Percentiles rank a stretch among this genome's conserved stretches.
Conservation (phyloP, 1,284 basidiomycete species). For the Termitomyces sp. region DNA sequence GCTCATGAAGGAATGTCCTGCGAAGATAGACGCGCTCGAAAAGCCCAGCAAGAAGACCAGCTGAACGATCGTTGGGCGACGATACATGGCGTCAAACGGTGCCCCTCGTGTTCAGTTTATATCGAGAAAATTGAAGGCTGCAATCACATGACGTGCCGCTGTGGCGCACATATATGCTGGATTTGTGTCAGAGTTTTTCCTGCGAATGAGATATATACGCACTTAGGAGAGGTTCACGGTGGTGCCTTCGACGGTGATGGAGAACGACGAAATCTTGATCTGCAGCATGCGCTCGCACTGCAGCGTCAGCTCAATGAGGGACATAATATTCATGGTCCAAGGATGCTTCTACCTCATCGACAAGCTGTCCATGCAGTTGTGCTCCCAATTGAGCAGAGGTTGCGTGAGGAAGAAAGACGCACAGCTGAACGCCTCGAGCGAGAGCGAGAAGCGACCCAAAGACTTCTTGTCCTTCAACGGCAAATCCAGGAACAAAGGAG, state of each 20-base stretch:
- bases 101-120: slow-evolving; percentile 39
- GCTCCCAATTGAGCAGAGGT: not conserved
- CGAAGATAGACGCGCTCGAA: slow-evolving; percentile 31
- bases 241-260: slow-evolving; percentile 21
- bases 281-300: slow-evolving; percentile 8
- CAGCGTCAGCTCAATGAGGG: slow-evolving; percentile 4
- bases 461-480: not conserved
- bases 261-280: slow-evolving; percentile 9
- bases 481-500: not conserved
- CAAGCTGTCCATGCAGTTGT: not conserved
- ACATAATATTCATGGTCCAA: not conserved
- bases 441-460: not conserved
- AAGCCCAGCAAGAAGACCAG: slow-evolving; percentile 39
- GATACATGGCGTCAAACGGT: slow-evolving; percentile 31
- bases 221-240: slow-evolving; percentile 46
- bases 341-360: not conserved
- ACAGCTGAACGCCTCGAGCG: not conserved
- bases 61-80: slow-evolving; percentile 40
- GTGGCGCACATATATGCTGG: slow-evolving; percentile 54
- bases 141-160: slow-evolving; percentile 52
- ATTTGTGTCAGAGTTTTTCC: slow-evolving; percentile 37
- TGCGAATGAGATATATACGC: slow-evolving; percentile 39
- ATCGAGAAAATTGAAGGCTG: slow-evolving; percentile 52
- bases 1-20: slow-evolving; percentile 51
- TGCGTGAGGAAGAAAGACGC: not conserved